A percentile compares a stretch with the other conserved stretches of the same genome.
phyloP scores from a whole-genome alignment of 345 rosid genomes.

The Eutrema japonicum region DNA sequence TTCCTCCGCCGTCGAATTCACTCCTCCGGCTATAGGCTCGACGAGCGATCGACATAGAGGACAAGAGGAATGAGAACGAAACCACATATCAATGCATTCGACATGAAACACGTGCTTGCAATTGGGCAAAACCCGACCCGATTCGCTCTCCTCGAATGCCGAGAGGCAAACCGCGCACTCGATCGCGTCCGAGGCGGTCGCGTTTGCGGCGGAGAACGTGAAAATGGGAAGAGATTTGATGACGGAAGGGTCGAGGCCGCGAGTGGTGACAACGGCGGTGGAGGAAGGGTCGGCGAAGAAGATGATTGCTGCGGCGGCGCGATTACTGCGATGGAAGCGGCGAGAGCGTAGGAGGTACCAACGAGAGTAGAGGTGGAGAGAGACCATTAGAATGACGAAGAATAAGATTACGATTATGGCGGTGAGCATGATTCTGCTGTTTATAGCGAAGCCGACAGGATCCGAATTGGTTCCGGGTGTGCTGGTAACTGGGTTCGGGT shows the following conservation, averaged over 20 bases:
- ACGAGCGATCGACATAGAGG: constrained; percentile 89
- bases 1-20: constrained; percentile 15
- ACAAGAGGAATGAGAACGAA: constrained; percentile 84
- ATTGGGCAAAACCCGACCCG: constrained; percentile 75
- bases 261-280: background rate
- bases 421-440: constrained; percentile 71
- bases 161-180: constrained; percentile 88
- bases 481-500: background rate
- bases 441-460: constrained; percentile 43
- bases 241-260: constrained; percentile 13
- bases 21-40: constrained; percentile 39
- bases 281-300: constrained; percentile 52
- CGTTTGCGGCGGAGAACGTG: constrained; percentile 49
- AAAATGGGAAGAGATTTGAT: constrained; percentile 71
- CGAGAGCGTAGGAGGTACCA: constrained; percentile 75
- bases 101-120: constrained; percentile 84
- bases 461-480: constrained; percentile 40
- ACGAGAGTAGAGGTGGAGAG: constrained; percentile 83
- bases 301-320: constrained; percentile 51
- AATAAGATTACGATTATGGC: constrained; percentile 63
- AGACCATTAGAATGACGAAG: constrained; percentile 62
- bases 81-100: constrained; percentile 96
- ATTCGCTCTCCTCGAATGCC: constrained; percentile 74
- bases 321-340: constrained; percentile 36
- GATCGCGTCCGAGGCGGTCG: constrained; percentile 35